Conservation (phyloP, 176 grass and related monocot genomes). For the Triticum turgidum region DNA sequence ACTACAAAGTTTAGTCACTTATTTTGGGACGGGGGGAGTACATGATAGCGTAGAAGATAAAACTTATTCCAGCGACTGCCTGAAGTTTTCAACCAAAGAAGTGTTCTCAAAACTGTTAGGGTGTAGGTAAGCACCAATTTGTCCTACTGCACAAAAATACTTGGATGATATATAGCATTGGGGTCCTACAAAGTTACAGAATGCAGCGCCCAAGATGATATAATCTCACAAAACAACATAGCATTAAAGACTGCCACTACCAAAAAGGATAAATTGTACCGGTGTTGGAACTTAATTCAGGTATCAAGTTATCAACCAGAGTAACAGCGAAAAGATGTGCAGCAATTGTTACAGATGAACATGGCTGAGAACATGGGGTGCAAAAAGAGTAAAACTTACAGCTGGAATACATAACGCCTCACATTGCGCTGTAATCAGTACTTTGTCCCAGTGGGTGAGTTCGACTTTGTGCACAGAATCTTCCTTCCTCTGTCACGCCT, state of each 20-base stretch:
- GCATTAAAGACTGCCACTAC: not conserved
- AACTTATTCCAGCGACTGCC: not conserved
- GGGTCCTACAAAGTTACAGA: not conserved
- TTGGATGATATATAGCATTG: not conserved
- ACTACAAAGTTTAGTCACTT: too few species aligned
- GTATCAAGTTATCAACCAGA: constrained; percentile 10
- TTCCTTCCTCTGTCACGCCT: constrained; percentile 86
- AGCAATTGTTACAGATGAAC: constrained; percentile 33
- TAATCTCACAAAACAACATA: not conserved
- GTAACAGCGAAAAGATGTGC: not conserved
- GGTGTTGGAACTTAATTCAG: constrained; percentile 3
- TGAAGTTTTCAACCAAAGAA: not conserved
- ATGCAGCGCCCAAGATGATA: not conserved
- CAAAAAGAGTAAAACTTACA: constrained; percentile 34
- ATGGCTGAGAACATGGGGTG: not conserved
- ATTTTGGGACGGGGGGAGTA: too few species aligned
- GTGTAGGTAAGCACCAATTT: not conserved
- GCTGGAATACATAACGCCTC: not conserved
- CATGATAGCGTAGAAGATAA: not conserved
- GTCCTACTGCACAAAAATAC: not conserved
- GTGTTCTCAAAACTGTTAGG: not conserved
- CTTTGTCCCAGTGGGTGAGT: constrained; percentile 59
- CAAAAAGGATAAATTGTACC: constrained; percentile 21
- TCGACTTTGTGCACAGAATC: constrained; percentile 81
- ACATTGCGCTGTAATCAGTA: constrained; percentile 20